phyloP scores from a whole-genome alignment of 2,329 filamentous ascomycete genomes.

The Ophiostoma angusticollis region DNA sequence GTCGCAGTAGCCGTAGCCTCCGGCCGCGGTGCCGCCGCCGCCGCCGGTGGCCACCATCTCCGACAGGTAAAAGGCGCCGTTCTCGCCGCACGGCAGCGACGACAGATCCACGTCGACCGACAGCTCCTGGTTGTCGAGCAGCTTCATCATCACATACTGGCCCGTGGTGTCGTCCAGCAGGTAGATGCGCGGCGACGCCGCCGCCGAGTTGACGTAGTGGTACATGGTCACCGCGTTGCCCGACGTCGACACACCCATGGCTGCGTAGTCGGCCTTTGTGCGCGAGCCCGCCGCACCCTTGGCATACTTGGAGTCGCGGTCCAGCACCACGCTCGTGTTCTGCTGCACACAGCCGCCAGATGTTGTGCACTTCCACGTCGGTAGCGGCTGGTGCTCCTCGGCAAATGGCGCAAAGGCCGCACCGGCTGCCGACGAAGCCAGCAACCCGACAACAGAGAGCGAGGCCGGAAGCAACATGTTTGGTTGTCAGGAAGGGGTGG shows the following conservation, averaged over 20 bases:
- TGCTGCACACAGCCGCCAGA: conserved; percentile 28
- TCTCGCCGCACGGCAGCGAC: conserved; percentile 46
- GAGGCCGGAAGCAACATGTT: no score
- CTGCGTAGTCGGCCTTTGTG: conserved; percentile 29
- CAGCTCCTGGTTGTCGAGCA: conserved; percentile 42
- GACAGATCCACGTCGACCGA: conserved; percentile 51
- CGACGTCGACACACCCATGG: conserved; percentile 16
- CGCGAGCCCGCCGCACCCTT: conserved; percentile 20
- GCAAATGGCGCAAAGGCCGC: conserved; percentile 8
- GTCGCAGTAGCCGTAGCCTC: conserved; percentile 13
- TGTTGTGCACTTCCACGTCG: conserved; percentile 33
- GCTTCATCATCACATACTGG: conserved; percentile 43
- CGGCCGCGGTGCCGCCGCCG: conserved; percentile 39
- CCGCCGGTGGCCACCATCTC: conserved; percentile 49
- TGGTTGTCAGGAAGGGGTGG: no score
- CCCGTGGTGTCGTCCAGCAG: conserved; percentile 32
- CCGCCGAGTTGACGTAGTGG: conserved; percentile 16
- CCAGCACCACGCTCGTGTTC: conserved; percentile 30
- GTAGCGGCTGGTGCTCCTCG: conserved; percentile 30
- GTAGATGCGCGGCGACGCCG: conserved; percentile 35
- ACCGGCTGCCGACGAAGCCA: conserved; percentile 3
- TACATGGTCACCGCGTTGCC: conserved; percentile 18
- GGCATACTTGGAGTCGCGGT: conserved; percentile 26
- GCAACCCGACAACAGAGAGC: background rate
- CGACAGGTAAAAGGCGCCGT: conserved; percentile 49